A percentile compares a stretch with the other conserved stretches of the same genome.
Conservation (phyloP, 352 stramenopile genomes). For the Phytophthora ramorum region DNA sequence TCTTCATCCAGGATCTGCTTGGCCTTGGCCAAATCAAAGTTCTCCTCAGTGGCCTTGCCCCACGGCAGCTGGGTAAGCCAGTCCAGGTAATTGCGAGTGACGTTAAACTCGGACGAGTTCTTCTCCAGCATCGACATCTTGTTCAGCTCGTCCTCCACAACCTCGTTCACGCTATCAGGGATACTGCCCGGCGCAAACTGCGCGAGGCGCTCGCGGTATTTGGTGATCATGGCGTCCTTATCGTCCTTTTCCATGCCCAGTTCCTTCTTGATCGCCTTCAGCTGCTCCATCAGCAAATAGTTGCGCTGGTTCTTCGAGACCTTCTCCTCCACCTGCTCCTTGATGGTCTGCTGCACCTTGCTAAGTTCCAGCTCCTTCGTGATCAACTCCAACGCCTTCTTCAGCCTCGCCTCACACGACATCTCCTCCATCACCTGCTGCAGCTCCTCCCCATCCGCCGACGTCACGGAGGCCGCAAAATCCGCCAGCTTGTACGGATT, state of each 20-base stretch:
- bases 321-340: conserved; percentile 90
- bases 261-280: conserved; percentile 99
- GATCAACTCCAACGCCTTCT: conserved; percentile 96
- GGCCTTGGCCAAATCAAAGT: conserved; percentile 96
- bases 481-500: conserved; percentile 98
- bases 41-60: conserved; percentile 95
- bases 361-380: conserved; percentile 97
- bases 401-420: conserved; percentile 94
- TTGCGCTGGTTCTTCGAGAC: conserved; percentile 98
- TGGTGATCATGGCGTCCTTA: conserved; percentile 98
- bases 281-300: conserved; percentile 98
- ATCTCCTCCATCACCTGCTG: conserved; percentile 96
- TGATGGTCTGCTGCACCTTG: conserved; percentile 98
- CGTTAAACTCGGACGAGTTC: conserved; percentile 99
- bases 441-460: conserved; percentile 92
- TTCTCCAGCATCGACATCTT: conserved; percentile 98
- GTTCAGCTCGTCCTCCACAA: conserved; percentile 98
- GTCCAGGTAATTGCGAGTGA: conserved; percentile 98
- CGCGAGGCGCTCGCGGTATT: conserved; percentile 93
- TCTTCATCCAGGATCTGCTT: conserved; percentile 96
- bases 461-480: conserved; percentile 97
- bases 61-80: conserved; percentile 98
- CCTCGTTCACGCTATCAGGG: conserved; percentile 85
- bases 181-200: conserved; percentile 68
- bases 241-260: conserved; percentile 99